phyloP scores from a whole-genome alignment of 2,329 filamentous ascomycete genomes.

The Neophaeococcomyces mojaviensis region DNA sequence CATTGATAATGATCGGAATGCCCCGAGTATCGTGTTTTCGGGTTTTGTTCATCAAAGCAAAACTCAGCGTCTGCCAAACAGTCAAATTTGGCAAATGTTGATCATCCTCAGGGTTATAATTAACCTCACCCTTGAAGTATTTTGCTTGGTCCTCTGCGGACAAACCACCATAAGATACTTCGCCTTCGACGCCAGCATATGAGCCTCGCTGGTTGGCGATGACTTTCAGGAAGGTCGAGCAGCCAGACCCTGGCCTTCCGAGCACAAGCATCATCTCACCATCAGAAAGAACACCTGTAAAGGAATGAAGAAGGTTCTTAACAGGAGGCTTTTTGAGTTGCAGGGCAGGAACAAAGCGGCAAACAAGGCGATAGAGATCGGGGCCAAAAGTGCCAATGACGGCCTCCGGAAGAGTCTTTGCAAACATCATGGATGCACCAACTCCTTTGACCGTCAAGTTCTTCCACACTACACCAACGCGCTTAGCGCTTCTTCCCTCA shows the following conservation, averaged over 20 bases:
- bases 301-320: conserved; percentile 56
- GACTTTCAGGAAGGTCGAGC: conserved; percentile 68
- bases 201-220: conserved; percentile 62
- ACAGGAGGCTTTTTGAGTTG: conserved; percentile 43
- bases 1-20: conserved; percentile 62
- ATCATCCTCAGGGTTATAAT: conserved; percentile 72
- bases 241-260: conserved; percentile 66
- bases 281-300: conserved; percentile 58
- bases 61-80: conserved; percentile 70
- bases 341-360: conserved; percentile 45
- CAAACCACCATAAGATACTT: conserved; percentile 66
- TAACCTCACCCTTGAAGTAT: conserved; percentile 66
- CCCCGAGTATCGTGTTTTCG: conserved; percentile 56
- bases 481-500: conserved; percentile 60
- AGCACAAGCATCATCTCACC: conserved; percentile 68
- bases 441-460: conserved; percentile 67
- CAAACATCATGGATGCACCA: conserved; percentile 59
- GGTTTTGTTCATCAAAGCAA: conserved; percentile 68
- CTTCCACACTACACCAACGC: conserved; percentile 70
- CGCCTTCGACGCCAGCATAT: conserved; percentile 60
- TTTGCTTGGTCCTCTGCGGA: conserved; percentile 60
- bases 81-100: conserved; percentile 66
- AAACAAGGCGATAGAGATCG: conserved; percentile 62
- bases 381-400: conserved; percentile 73
- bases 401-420: conserved; percentile 65